Evolutionary conservation across 352 stramenopile genomes (phyloP).

Genomic region (Plasmopara muralis): DNA sequence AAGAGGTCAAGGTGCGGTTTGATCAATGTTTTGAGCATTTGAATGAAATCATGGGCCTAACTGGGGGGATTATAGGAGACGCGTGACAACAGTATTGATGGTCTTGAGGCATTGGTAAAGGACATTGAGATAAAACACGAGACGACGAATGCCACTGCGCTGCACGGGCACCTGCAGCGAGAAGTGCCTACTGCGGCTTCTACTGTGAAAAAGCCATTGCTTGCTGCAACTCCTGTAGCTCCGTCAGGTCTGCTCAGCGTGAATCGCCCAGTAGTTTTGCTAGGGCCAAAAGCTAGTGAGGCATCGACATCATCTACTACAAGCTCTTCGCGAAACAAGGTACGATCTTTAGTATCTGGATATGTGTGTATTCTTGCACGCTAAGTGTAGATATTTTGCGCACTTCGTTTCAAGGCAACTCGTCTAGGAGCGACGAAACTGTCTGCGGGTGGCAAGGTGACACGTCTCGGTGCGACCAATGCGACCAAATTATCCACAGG

Average conservation of each 20-base stretch:
- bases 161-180: conserved; percentile 49
- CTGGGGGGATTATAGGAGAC: conserved; percentile 13
- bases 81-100: conserved; percentile 45
- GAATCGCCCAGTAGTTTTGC: conserved; percentile 64
- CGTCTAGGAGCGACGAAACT: conserved; percentile 32
- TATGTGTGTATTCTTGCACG: not conserved
- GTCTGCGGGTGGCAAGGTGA: conserved; percentile 34
- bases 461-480: conserved; percentile 67
- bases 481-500: conserved; percentile 74
- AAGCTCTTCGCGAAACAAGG: conserved; percentile 42
- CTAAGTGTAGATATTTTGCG: not conserved
- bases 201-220: conserved; percentile 15
- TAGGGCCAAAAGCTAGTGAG: conserved; percentile 43
- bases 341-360: conserved; percentile 42
- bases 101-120: conserved; percentile 76
- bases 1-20: conserved; percentile 29
- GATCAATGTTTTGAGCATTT: not conserved
- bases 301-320: conserved; percentile 30
- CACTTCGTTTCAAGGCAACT: conserved; percentile 11
- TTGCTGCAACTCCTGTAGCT: conserved; percentile 15
- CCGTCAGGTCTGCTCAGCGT: conserved; percentile 40
- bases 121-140: conserved; percentile 53
- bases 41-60: not conserved
- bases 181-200: conserved; percentile 18
- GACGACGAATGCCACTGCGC: conserved; percentile 17